Base-by-base conservation (phyloP, 2,329 filamentous ascomycete genomes). In the Aspergillus fumigatiaffinis region DNA sequence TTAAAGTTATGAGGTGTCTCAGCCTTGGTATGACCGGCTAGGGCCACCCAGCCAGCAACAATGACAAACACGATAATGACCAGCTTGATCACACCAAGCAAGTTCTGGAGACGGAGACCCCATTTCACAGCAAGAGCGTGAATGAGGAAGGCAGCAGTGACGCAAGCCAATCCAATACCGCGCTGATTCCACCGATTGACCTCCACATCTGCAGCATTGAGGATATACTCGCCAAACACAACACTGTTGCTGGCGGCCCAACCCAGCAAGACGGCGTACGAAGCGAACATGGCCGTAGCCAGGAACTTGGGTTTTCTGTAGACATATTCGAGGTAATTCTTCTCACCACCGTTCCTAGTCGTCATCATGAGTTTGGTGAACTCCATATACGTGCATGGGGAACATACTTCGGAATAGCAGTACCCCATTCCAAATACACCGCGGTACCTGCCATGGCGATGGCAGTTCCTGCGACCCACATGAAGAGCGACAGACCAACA, bases 301-400 rank as follows among this genome's bases (percentile, higher is more conserved):
- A 82, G 71, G 70, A 80, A 84, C 55, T 73, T 76, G 28, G 82
- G 82, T 21, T 73, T 77, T 50, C 71, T 74, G 65, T 79, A 83
- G 38, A 82, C 79, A 41, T 80, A 79, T 68, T 83, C 80, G 46
- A 83, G 77, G 63, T 83, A 83, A 42, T 82, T 78, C 51, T 80
- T 77, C 62, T 82, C 80, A n/a, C 80, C 80, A 41, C 81, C 80
- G 67, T 80, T 68, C 70, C 79, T 66, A 68, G 66, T n/a, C 68
- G 66, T 17, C 66, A 66, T 3, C 35, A 29, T 63, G 46, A 55
- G 50, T 49, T n/a, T 35, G 14, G 29, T n/a, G n/a, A 14, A 25
- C 2, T 38, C 29, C 7, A 10, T 17, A 5, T n/a, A 3, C 10
- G 20, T 17, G 2, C 52, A 21, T n/a, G 23, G n/a, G 5, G 25